Conservation (phyloP, 2,329 filamentous ascomycete genomes). For the Scedosporium minutisporum region DNA sequence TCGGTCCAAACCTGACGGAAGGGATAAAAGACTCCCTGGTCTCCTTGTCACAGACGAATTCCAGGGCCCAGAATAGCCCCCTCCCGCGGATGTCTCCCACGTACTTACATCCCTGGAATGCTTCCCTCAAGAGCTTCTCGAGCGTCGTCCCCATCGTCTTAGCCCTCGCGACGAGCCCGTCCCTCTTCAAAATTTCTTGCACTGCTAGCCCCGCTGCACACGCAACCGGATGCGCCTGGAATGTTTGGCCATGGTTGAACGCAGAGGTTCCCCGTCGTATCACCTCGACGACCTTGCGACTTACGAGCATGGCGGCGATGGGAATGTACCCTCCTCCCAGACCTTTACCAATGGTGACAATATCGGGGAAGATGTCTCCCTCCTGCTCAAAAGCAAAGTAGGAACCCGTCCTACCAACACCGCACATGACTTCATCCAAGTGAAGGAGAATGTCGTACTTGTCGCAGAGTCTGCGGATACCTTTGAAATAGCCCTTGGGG, state of each 20-base stretch:
- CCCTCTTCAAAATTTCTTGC: conserved; percentile 45
- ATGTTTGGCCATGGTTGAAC: conserved; percentile 48
- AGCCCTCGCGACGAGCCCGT: conserved; percentile 51
- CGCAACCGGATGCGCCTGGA: conserved; percentile 49
- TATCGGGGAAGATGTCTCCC: conserved; percentile 44
- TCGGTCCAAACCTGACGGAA: background rate
- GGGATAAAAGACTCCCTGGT: conserved; percentile 26
- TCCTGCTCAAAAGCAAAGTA: conserved; percentile 55
- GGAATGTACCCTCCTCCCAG: conserved; percentile 56
- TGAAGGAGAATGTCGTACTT: conserved; percentile 66
- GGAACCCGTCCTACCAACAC: conserved; percentile 48
- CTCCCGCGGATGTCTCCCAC: conserved; percentile 53
- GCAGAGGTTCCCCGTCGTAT: conserved; percentile 24
- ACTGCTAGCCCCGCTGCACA: conserved; percentile 55
- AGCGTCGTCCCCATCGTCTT: conserved; percentile 40
- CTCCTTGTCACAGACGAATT: conserved; percentile 30
- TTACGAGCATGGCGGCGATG: conserved; percentile 50
- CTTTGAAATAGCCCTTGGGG: conserved; percentile 58
- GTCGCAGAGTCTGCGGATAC: conserved; percentile 58
- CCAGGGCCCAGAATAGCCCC: conserved; percentile 41
- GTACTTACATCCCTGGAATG: conserved; percentile 32
- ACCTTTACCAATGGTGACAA: conserved; percentile 58
- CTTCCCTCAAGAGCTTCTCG: conserved; percentile 29
- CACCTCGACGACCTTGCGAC: conserved; percentile 36
- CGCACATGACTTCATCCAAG: conserved; percentile 70